Conservation (phyloP, 176 grass and related monocot genomes). For the Ensete glaucum region DNA sequence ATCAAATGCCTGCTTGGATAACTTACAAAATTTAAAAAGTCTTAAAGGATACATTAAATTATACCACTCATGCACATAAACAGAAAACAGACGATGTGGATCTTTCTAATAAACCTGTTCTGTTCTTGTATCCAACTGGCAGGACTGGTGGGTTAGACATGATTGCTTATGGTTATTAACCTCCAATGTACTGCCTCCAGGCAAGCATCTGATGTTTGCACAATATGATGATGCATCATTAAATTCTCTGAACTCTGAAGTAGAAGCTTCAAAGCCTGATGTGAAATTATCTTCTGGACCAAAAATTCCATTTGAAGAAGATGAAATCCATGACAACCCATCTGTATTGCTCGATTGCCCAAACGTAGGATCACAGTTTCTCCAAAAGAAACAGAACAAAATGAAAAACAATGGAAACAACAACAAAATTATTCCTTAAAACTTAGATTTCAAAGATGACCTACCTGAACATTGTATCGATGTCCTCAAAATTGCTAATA, state of each 20-base stretch:
- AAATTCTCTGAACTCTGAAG: background rate
- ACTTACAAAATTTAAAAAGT: background rate
- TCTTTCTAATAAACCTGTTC: background rate
- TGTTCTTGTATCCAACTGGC: background rate
- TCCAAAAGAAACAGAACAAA: slow-evolving; percentile 28
- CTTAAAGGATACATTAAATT: background rate
- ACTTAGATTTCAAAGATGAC: background rate
- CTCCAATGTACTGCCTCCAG: background rate
- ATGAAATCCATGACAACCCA: slow-evolving; percentile 28
- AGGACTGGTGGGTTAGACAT: background rate
- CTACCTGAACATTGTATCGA: slow-evolving; percentile 29
- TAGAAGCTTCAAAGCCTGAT: slow-evolving; percentile 7
- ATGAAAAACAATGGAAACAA: background rate
- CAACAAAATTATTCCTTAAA: slow-evolving; percentile 1
- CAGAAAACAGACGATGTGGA: background rate
- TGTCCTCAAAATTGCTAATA: slow-evolving; percentile 29
- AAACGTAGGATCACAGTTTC: slow-evolving; percentile 26
- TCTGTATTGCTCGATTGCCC: slow-evolving; percentile 35
- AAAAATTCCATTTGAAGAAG: slow-evolving; percentile 19
- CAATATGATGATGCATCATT: slow-evolving; percentile 7
- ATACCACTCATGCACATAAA: background rate
- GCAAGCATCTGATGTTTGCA: background rate
- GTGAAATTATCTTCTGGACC: slow-evolving; percentile 12
- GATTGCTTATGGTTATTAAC: background rate
- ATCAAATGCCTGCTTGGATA: slow-evolving; percentile 9